These are phyloP conservation scores for Plasmodium blacklocki DNA, from an alignment of 169 alveolate species.

Conservation along the genomic window DNA sequence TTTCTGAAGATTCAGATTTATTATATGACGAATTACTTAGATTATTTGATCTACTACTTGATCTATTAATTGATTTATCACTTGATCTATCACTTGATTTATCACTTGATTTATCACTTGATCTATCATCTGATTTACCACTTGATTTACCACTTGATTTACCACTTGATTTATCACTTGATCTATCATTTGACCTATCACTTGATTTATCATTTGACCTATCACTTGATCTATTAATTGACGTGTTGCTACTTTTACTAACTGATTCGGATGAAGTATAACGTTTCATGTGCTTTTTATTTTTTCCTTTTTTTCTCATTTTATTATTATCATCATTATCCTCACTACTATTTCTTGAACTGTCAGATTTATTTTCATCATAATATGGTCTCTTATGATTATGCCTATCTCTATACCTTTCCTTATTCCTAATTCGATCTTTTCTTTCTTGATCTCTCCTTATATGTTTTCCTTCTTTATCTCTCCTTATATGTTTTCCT, in stretches of 20 bases:
- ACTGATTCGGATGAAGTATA: slow-evolving; percentile 15
- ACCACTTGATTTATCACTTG: too few species aligned
- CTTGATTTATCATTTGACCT: too few species aligned
- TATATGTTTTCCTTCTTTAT: neutral
- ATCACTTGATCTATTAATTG: neutral
- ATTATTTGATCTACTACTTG: slow-evolving; percentile 1
- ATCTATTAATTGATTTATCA: too few species aligned
- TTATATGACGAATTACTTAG: neutral
- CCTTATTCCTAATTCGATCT: neutral
- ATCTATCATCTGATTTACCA: too few species aligned
- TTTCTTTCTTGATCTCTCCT: neutral
- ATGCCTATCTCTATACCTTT: neutral
- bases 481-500: neutral
- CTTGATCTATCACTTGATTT: too few species aligned
- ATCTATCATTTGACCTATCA: too few species aligned
- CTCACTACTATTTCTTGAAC: slow-evolving; percentile 15
- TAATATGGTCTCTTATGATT: neutral
- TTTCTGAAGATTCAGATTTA: neutral
- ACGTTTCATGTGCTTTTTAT: neutral
- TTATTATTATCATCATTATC: neutral
- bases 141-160: neutral
- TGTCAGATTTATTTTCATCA: slow-evolving; percentile 11
- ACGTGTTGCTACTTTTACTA: slow-evolving; percentile 4
- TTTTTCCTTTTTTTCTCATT: neutral
- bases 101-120: too few species aligned